A percentile compares a stretch with the other conserved stretches of the same genome.
phyloP scores from a whole-genome alignment of 768 basidiomycete genomes.

The Trametes maxima region DNA sequence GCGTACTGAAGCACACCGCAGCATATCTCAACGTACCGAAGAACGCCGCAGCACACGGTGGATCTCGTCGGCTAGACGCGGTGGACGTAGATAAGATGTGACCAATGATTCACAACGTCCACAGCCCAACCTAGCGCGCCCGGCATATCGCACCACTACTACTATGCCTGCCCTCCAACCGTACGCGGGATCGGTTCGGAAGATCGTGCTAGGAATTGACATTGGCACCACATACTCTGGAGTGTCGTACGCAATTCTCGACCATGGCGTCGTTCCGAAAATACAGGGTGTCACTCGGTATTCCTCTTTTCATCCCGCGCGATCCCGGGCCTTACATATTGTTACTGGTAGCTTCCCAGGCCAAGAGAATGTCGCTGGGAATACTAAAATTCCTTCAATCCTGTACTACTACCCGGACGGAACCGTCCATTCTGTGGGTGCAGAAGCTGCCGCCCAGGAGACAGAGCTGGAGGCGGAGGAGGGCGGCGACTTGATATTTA shows the following conservation, averaged over 20 bases:
- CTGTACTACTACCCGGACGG: slow-evolving; percentile 48
- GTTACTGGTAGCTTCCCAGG: slow-evolving; percentile 39
- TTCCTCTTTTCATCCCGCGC: neutral
- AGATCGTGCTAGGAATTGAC: slow-evolving; percentile 54
- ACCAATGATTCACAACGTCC: neutral
- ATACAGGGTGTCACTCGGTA: slow-evolving; percentile 48
- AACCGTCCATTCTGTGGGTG: slow-evolving; percentile 44
- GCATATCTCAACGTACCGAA: too few species aligned
- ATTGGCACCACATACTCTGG: slow-evolving; percentile 56
- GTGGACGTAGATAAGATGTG: too few species aligned
- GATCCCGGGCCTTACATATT: neutral
- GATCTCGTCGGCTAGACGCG: too few species aligned
- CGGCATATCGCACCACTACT: neutral
- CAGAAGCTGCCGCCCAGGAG: slow-evolving; percentile 37
- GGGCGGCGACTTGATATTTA: neutral
- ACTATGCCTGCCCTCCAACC: slow-evolving; percentile 20
- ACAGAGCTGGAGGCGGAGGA: slow-evolving; percentile 10
- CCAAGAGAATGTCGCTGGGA: slow-evolving; percentile 40
- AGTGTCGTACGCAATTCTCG: slow-evolving; percentile 45
- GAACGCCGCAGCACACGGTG: too few species aligned
- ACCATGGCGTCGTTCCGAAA: slow-evolving; percentile 38
- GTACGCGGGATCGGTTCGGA: slow-evolving; percentile 44
- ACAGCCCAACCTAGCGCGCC: neutral
- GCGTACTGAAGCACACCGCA: too few species aligned
- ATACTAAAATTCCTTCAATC: slow-evolving; percentile 53